Evolutionary conservation across 768 basidiomycete species (phyloP), one percentile per base, ranked within the genome.

Genomic region (Pisolithus orientalis): DNA sequence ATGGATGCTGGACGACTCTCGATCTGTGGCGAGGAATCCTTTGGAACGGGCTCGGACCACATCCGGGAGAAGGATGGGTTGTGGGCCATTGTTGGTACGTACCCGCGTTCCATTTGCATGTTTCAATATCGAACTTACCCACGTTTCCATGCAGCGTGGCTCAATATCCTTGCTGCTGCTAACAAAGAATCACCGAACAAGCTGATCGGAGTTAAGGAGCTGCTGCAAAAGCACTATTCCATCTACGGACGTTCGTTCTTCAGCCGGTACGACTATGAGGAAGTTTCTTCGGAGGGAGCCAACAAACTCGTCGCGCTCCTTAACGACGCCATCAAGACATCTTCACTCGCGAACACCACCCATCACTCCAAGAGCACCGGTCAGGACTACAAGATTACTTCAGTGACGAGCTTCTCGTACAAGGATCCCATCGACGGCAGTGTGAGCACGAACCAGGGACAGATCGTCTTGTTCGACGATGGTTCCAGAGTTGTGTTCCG

Each of bases 21-120:
- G 47, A 98, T 99, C 65, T 99, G 96, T 63, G 96, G 96, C 52
- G 96, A 99, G 68, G 96, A 99, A 73, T 94, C 92, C 4, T 99
- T 99, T 69, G 96, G 96, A 52, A 99, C 96, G 7, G 96, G 96
- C n/a, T 98, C 95, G 13, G 96, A 99, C 71, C 96, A 99, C 70
- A 95, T 99, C 62, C 90, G 96, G 55, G 96, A 99, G 77, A 99
- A 99, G 79, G 96, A 99, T 62, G 96, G 96, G 58, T 75, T 99
- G 44, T 99, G 96, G 96, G 96, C 96, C 46, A 78, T 99, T 58
- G 76, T 97, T 43, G 94, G 93, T 90, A 57, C 65, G 90, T 71
- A 16, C 8, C 8, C 38, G 37, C 49, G 4, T 6, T 11, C 51
- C 34, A 29, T 37, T 34, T 52, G 34, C 42, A 34, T 45, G 54